These are phyloP conservation scores for Malbranchea zuffiana DNA, from an alignment of 2,329 filamentous ascomycete species.

Conservation along the genomic window DNA sequence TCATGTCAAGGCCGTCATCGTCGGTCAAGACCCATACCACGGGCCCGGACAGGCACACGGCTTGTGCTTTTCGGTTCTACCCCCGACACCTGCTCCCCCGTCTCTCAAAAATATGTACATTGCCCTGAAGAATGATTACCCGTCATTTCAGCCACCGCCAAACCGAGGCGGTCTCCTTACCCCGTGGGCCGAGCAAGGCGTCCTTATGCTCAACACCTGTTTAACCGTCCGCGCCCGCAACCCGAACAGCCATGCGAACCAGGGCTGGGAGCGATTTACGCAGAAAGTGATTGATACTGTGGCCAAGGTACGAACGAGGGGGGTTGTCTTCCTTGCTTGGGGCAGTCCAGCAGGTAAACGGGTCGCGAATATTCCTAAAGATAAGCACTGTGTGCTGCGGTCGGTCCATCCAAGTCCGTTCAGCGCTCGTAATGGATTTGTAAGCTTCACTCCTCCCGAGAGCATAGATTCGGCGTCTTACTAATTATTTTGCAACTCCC, in stretches of 20 bases:
- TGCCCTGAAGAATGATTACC: conserved; percentile 78
- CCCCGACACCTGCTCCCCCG: conserved; percentile 77
- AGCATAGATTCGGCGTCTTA: background rate
- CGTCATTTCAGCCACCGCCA: conserved; percentile 61
- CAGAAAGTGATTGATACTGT: conserved; percentile 85
- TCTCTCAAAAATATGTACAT: conserved; percentile 92
- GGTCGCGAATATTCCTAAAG: conserved; percentile 59
- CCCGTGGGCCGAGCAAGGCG: conserved; percentile 87
- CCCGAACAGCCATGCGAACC: conserved; percentile 72
- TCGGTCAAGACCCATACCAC: conserved; percentile 97
- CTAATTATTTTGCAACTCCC: conserved; percentile 2
- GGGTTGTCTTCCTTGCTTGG: conserved; percentile 95
- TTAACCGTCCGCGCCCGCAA: conserved; percentile 85
- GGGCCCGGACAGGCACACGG: conserved; percentile 92
- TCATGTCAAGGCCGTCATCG: conserved; percentile 80
- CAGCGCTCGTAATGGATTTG: conserved; percentile 69
- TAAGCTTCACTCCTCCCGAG: conserved; percentile 31
- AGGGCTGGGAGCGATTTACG: conserved; percentile 88
- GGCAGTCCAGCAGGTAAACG: conserved; percentile 73
- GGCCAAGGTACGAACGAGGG: conserved; percentile 60
- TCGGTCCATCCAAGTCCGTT: conserved; percentile 90
- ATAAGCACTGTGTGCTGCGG: conserved; percentile 70
- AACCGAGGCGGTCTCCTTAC: conserved; percentile 73
- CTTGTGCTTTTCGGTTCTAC: conserved; percentile 85
- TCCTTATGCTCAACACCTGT: conserved; percentile 88